Percentiles rank a stretch among this genome's conserved stretches.
These are phyloP conservation scores for Thraustotheca clavata DNA, from an alignment of 352 stramenopile genomes.

Conservation along the genomic window DNA sequence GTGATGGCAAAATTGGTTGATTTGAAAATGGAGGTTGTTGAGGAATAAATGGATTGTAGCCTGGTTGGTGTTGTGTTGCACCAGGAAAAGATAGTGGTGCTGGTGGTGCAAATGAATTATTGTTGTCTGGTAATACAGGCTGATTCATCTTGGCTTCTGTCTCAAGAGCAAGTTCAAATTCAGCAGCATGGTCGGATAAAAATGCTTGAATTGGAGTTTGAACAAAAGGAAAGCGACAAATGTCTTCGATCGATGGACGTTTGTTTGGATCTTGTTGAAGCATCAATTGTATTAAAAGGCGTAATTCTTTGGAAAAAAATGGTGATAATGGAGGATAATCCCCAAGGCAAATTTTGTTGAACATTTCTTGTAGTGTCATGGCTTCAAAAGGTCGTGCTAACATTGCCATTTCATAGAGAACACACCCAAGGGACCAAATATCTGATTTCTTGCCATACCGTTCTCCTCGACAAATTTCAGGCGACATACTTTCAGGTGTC, in stretches of 20 bases:
- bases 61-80: background rate
- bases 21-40: background rate
- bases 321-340: slow-evolving; percentile 71
- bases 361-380: slow-evolving; percentile 71
- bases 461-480: slow-evolving; percentile 80
- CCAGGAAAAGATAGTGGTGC: background rate
- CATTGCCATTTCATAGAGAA: slow-evolving; percentile 88
- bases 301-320: slow-evolving; percentile 72
- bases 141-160: slow-evolving; percentile 83
- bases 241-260: slow-evolving; percentile 82
- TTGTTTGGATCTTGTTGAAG: slow-evolving; percentile 80
- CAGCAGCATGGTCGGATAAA: slow-evolving; percentile 70
- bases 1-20: background rate
- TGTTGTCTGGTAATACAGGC: slow-evolving; percentile 29
- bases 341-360: slow-evolving; percentile 84
- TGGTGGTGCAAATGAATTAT: background rate
- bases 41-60: background rate
- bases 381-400: slow-evolving; percentile 77
- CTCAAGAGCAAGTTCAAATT: slow-evolving; percentile 80
- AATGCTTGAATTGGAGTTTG: slow-evolving; percentile 79
- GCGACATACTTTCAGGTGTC: slow-evolving; percentile 84
- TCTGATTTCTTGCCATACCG: slow-evolving; percentile 86
- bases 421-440: slow-evolving; percentile 85
- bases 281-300: slow-evolving; percentile 81
- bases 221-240: slow-evolving; percentile 82